Evolutionary conservation across 768 basidiomycete species (phyloP), one percentile per base, ranked within the genome.

Genomic region (Rhodotorula kratochvilovae): DNA sequence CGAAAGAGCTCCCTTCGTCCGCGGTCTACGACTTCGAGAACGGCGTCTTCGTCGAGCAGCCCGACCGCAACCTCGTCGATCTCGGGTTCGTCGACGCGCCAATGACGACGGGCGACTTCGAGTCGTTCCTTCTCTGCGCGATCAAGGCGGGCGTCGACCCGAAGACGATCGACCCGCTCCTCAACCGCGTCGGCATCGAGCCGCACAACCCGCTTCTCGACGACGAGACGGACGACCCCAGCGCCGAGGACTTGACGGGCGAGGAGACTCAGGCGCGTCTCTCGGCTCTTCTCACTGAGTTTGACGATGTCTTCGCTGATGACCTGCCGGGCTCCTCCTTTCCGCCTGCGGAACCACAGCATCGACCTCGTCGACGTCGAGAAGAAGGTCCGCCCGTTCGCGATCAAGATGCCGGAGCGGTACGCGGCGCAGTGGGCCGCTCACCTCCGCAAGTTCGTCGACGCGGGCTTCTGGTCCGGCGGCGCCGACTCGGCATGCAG

Each of bases 401-500:
- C n/a, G n/a, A n/a, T n/a, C n/a, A n/a, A n/a, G n/a, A n/a, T n/a
- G n/a, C n/a, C n/a, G n/a, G n/a, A n/a, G n/a, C n/a, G n/a, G 64
- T 70, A 43, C 50, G 29, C 21, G 21, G 16, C 42, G 21, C 68
- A 70, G 48, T 64, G 48, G 50, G 3, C 42, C 16, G 68, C 62
- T 19, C 68, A 70, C 17, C 5, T 59, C 6, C 50, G 39, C n/a
- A 58, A 64, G 43, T 70, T 64, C 23, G 58, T 70, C 21, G 48
- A 53, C n/a, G 42, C 36, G 1, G 68, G 68, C 4, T 64, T 50
- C 39, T 70, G 68, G 68, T 54, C 50, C 6, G 58, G 63, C 2
- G 25, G 8, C 6, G 68, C 68, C 25, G 58, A 70, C 42, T 60
- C 57, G 10, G 68, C 68, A 16, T 70, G 68, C 39, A n/a, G 42